Evolutionary conservation across 495 filamentous ascomycete species (phyloP), one percentile per base, ranked within the genome.

Genomic region (Aspergillus taichungensis): DNA sequence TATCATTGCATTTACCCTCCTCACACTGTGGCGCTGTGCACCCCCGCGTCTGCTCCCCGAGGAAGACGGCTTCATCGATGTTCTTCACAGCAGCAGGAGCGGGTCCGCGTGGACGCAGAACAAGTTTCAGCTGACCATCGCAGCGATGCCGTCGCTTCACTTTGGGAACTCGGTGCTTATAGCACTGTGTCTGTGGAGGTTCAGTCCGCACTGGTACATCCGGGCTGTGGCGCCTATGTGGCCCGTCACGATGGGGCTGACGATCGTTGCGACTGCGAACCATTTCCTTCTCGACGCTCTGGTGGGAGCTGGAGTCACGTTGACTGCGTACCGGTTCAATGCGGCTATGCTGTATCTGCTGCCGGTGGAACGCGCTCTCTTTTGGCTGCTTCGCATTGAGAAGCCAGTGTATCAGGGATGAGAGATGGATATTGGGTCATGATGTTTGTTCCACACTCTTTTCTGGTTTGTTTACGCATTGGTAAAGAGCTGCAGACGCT

Each of bases 201-300:
- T 53, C 62, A 53, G 67, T 66, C 61, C 62, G 59, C 30, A 69
- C 52, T 45, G 54, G 58, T 38, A 63, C 64, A 39, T 62, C 43
- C 37, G 70, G 7, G 32, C 63, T 3, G 45, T 81, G 8, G 78
- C 71, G 2, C 51, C 76, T 27, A 53, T 66, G 14, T 85, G 83
- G 61, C 80, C 79, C 1, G 42, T 63, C n/a, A 60, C 76, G 49
- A 78, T 83, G 51, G 67, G 82, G 8, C 55, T 72, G 40, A 76
- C 78, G 3, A 82, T 84, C 46, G 64, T 84, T 12, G 77, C 77
- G 33, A 84, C 79, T 7, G 80, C 81, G 9, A 83, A 84, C 50
- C 81, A 82, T 56, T 82, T 79, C 50, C 72, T 75, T 47, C 62
- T 84, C 37, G 79, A 83, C 60, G 76, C 75, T 0, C 54, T 74